phyloP scores from a whole-genome alignment of 2,329 filamentous ascomycete genomes.

The Fusarium floridanum region DNA sequence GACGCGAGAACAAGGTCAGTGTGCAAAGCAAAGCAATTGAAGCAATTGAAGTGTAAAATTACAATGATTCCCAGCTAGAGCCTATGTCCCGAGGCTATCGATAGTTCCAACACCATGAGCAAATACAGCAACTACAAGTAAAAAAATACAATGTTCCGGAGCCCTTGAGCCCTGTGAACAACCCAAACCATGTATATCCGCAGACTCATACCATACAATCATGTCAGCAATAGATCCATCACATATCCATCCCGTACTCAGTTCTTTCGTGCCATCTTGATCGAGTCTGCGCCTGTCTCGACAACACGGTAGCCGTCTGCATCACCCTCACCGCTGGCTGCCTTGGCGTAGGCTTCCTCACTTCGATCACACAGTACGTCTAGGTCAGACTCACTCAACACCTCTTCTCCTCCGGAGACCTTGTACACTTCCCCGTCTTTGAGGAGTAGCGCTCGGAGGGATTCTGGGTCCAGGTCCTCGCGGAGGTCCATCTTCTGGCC shows the following conservation, averaged over 20 bases:
- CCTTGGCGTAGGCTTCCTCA: conserved; percentile 74
- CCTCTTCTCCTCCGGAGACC: conserved; percentile 69
- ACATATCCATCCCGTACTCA: not conserved
- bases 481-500: conserved; percentile 68
- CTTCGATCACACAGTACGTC: conserved; percentile 82
- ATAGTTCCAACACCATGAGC: conserved; percentile 12
- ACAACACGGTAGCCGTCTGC: conserved; percentile 81
- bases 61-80: not conserved
- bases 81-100: not conserved
- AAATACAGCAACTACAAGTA: conserved; percentile 3
- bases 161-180: not conserved
- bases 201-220: not conserved
- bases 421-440: conserved; percentile 79
- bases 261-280: conserved; percentile 54
- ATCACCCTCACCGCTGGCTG: conserved; percentile 82
- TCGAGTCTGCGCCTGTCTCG: conserved; percentile 75
- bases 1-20: no score
- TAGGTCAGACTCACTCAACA: conserved; percentile 83
- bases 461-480: conserved; percentile 71
- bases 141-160: not conserved
- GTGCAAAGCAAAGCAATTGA: not conserved
- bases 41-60: not conserved
- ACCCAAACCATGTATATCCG: not conserved
- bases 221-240: not conserved
- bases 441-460: conserved; percentile 71